Evolutionary conservation across 768 basidiomycete species (phyloP), one percentile per base, ranked within the genome.

Genomic region (Macrolepiota albuminosa): DNA sequence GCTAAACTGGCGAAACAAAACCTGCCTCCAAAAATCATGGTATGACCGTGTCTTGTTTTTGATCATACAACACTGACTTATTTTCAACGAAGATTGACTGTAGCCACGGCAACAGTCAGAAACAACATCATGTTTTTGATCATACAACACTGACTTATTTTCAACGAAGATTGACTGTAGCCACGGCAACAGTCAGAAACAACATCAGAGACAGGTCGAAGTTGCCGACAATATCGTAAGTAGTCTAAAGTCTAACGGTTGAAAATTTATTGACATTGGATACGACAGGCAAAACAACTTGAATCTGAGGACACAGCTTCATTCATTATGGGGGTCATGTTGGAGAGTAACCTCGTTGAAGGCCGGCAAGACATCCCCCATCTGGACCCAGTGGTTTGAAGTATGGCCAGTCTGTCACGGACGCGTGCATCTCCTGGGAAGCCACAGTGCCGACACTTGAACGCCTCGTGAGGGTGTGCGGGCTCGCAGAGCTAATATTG

Each of bases 41-140:
- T 94, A 66, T 57, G 78, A 62, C 6, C 43, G 16, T 26, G 16
- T 21, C 36, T 48, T 40, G 9, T 56, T 13, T 56, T 48, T 24
- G 16, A 21, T 11, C 21, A 42, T 29, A 24, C 37, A 43, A 31
- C 14, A 24, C 52, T 53, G 50, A 53, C 40, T 24, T 10, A 37
- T 21, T 24, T 6, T 29, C 51, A 3, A 58, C 64, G 34, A 69
- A 96, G 95, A 87, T 97, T 63, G 93, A 96, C 73, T 96, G 96
- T 81, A 95, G 93, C 66, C 95, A 98, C 70, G 95, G 96, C 61
- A 98, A 98, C 75, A 93, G 90, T 67, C 84, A 81, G 61, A 98
- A 99, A 75, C 91, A 97, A 69, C 91, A 96, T 72, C 77, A 83
- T 40, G 9, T 56, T 13, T 56, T 48, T 24, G 16, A 21, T 11